Evolutionary conservation across 2,329 filamentous ascomycete genomes (phyloP).

Genomic region (Trichoderma sp.): DNA sequence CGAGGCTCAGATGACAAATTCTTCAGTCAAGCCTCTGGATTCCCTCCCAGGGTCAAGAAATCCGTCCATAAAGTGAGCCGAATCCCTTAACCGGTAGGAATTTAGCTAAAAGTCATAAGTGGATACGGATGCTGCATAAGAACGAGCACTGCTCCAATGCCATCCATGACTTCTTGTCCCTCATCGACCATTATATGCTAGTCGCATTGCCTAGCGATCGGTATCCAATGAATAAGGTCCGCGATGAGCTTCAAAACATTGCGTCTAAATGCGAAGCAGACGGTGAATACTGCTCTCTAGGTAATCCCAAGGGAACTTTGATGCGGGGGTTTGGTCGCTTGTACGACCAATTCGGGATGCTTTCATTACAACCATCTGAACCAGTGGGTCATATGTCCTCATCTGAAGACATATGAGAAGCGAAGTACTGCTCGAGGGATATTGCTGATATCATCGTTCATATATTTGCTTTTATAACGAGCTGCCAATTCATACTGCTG

Average conservation of each 20-base stretch:
- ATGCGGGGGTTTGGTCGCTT: neutral
- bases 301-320: neutral
- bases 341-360: fast-evolving
- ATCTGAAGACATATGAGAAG: too few relatives aligned
- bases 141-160: neutral
- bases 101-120: neutral
- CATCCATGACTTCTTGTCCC: neutral
- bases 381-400: too few relatives aligned
- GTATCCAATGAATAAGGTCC: neutral
- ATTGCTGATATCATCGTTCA: too few relatives aligned
- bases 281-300: neutral
- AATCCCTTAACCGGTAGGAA: neutral
- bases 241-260: neutral
- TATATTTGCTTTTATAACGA: too few relatives aligned
- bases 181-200: neutral
- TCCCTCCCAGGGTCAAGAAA: neutral
- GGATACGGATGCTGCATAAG: neutral
- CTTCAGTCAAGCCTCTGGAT: neutral
- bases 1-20: neutral
- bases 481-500: too few relatives aligned
- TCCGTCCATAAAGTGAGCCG: neutral
- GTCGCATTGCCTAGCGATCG: neutral
- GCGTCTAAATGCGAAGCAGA: neutral
- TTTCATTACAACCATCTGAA: too few relatives aligned
- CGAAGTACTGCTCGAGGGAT: too few relatives aligned